Evolutionary conservation across 495 filamentous ascomycete species (phyloP).

Genomic region (Neurospora sp.): DNA sequence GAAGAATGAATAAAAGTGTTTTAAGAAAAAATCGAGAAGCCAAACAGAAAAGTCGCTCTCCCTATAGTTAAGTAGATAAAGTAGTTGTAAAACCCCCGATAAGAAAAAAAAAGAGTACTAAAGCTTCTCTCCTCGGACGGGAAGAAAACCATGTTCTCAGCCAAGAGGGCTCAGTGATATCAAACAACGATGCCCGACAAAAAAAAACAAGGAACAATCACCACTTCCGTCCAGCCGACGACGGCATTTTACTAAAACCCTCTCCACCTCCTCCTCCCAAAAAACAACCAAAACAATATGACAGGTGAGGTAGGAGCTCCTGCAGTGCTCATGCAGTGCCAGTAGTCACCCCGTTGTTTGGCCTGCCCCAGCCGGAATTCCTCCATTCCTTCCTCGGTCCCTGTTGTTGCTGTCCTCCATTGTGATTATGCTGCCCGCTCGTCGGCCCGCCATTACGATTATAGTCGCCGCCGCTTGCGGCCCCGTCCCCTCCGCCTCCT

Average conservation of each 20-base stretch:
- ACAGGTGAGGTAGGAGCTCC: background rate
- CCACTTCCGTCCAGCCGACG: background rate
- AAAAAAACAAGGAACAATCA: background rate
- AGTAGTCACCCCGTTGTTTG: conserved; percentile 26
- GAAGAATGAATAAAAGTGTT: background rate
- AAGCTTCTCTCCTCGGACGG: background rate
- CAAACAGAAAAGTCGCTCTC: background rate
- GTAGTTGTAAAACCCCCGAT: background rate
- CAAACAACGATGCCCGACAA: background rate
- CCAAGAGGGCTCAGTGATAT: background rate
- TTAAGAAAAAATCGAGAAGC: background rate
- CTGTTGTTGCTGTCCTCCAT: background rate
- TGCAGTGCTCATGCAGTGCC: conserved; percentile 14
- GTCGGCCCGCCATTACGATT: background rate
- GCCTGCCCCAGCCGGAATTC: conserved; percentile 41
- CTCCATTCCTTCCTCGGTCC: conserved; percentile 37
- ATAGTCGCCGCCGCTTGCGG: background rate
- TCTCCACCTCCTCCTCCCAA: background rate
- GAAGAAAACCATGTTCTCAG: background rate
- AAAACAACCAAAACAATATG: background rate
- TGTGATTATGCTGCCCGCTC: background rate
- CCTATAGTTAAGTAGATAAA: background rate
- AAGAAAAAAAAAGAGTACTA: background rate
- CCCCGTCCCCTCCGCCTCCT: background rate
- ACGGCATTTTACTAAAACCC: background rate